Percentiles rank a stretch among this genome's conserved stretches.
Evolutionary conservation across 2,329 filamentous ascomycete genomes (phyloP).

Genomic region (Trichoderma sp.): DNA sequence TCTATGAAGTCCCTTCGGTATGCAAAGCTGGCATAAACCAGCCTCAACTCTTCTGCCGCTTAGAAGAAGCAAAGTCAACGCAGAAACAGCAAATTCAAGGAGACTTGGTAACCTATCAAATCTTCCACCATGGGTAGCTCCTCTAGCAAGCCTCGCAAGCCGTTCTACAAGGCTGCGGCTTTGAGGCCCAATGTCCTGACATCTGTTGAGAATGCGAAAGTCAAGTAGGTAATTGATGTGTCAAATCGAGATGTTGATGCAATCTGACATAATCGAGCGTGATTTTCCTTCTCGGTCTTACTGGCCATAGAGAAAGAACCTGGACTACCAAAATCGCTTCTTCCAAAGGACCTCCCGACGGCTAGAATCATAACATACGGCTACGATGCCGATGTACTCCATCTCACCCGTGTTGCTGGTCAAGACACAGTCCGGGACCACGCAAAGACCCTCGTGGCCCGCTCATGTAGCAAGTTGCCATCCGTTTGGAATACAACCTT

Average conservation of each 20-base stretch:
- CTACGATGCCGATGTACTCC: background rate
- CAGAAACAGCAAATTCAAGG: background rate
- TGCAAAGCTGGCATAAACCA: too few species aligned
- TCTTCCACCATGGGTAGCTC: too few species aligned
- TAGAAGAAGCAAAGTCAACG: too few species aligned
- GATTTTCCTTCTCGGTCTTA: background rate
- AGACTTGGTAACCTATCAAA: too few species aligned
- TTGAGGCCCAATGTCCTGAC: background rate
- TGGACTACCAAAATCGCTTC: background rate
- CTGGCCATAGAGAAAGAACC: background rate
- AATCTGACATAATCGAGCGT: background rate
- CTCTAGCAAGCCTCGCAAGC: too few species aligned
- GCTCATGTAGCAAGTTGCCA: too few species aligned
- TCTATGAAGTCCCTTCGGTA: too few species aligned
- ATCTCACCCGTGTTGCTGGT: background rate
- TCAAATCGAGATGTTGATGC: background rate
- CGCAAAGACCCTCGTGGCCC: background rate
- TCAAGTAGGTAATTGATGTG: background rate
- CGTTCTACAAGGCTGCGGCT: background rate
- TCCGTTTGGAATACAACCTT: too few species aligned
- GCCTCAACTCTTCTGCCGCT: background rate
- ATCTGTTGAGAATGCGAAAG: background rate
- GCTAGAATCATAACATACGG: background rate
- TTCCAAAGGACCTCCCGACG: background rate
- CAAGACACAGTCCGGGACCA: background rate